A percentile compares a stretch with the other conserved stretches of the same genome.
Evolutionary conservation across 768 basidiomycete genomes (phyloP).

Genomic region (Panaeolus papilionaceus): DNA sequence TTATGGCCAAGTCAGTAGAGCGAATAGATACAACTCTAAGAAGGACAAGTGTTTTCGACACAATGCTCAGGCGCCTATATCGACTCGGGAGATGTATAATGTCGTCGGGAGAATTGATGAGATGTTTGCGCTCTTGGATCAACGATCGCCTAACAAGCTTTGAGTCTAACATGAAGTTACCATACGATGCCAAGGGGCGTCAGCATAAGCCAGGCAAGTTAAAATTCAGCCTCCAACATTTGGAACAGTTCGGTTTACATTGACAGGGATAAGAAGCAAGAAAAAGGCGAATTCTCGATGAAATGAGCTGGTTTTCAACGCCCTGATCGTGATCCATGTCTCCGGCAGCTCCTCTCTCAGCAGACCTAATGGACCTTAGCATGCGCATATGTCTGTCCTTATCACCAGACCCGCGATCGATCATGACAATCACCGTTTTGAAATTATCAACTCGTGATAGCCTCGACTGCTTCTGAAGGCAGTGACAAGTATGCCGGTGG

Average conservation of each 20-base stretch:
- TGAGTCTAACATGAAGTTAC: background rate
- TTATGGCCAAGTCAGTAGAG: background rate
- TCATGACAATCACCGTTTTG: slow-evolving; percentile 5
- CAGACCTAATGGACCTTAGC: background rate
- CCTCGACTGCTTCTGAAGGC: background rate
- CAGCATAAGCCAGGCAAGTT: background rate
- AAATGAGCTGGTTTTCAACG: background rate
- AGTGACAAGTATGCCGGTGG: background rate
- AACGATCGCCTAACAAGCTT: slow-evolving; percentile 9
- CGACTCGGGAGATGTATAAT: background rate
- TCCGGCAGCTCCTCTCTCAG: background rate
- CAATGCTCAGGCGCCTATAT: background rate
- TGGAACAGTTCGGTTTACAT: background rate
- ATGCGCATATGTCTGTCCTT: background rate
- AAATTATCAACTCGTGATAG: slow-evolving; percentile 4
- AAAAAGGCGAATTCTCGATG: background rate
- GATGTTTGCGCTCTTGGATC: background rate
- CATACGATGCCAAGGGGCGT: slow-evolving; percentile 2
- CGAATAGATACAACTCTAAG: background rate
- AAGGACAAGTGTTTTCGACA: background rate
- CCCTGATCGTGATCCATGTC: background rate
- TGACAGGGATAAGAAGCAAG: background rate
- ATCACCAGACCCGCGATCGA: slow-evolving; percentile 9
- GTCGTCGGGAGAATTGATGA: background rate
- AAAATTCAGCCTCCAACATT: background rate